Evolutionary conservation across 192 early-diverging fungal species (phyloP).

Genomic region (Dimargaris verticillata): DNA sequence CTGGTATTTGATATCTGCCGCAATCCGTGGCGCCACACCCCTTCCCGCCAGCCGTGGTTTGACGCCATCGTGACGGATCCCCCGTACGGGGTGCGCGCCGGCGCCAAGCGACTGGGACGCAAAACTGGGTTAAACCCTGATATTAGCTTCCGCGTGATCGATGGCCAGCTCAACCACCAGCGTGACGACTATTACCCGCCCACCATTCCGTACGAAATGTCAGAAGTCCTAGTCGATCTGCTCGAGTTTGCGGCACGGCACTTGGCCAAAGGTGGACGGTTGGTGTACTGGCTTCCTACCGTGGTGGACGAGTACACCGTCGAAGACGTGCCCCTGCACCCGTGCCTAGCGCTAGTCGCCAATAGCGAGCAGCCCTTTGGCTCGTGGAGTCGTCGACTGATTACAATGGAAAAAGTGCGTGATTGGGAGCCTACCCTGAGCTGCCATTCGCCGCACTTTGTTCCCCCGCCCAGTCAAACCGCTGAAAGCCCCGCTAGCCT

Average conservation of each 20-base stretch:
- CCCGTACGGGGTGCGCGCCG: slow-evolving; percentile 93
- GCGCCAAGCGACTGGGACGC: slow-evolving; percentile 77
- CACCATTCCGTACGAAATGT: slow-evolving; percentile 92
- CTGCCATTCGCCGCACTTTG: neutral
- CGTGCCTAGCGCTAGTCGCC: slow-evolving; percentile 58
- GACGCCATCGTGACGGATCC: slow-evolving; percentile 92
- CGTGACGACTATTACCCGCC: slow-evolving; percentile 64
- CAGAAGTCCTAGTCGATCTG: slow-evolving; percentile 69
- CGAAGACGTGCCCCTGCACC: slow-evolving; percentile 70
- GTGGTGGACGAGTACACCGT: slow-evolving; percentile 67
- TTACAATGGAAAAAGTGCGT: slow-evolving; percentile 83
- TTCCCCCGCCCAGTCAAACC: neutral
- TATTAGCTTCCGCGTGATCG: slow-evolving; percentile 16
- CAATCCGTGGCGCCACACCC: slow-evolving; percentile 47
- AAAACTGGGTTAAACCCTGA: slow-evolving; percentile 23
- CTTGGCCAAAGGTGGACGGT: slow-evolving; percentile 61
- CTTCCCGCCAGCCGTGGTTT: slow-evolving; percentile 27
- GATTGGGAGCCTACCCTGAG: slow-evolving; percentile 11
- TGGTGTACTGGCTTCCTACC: slow-evolving; percentile 95
- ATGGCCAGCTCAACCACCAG: slow-evolving; percentile 21
- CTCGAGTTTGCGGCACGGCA: slow-evolving; percentile 63
- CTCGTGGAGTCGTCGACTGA: slow-evolving; percentile 75
- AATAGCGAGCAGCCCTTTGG: slow-evolving; percentile 94
- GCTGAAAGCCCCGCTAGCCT: too few species aligned
- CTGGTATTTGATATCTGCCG: slow-evolving; percentile 76